Base-by-base conservation (phyloP, 1,284 basidiomycete genomes). In the Ceratobasidium sp. region DNA sequence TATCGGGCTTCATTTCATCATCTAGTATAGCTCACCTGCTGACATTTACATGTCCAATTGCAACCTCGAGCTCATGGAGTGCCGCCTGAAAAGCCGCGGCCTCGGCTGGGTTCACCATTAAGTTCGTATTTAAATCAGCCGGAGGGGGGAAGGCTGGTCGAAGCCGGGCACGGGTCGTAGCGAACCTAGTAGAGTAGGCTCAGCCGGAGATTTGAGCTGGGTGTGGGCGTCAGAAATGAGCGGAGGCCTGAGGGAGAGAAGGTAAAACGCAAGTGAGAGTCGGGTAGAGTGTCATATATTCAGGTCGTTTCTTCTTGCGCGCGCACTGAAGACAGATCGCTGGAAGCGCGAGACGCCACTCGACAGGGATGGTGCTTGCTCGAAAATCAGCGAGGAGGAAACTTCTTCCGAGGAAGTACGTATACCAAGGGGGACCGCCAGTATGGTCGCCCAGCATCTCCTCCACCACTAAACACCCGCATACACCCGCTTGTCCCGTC, bases 321-420 rank as follows among this genome's bases (percentile, higher is more conserved):
- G 40, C 28, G 56, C 42, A 73, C 28, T 51, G 60, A 73, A 76
- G 72, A 33, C 56, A 76, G 71, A 56, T 76, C 72, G n/a, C 44
- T 46, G 39, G 71, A 73, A 76, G 72, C 60, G 10, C 28, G n/a
- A 49, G 44, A 39, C 63, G 28, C 46, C n/a, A 49, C 49, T 68
- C 13, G 60, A 39, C 60, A 28, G 42, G 68, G 46, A 53, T 18
- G 15, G 18, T 42, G n/a, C 0, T 63, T 42, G 39, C 60, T 63
- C 23, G 46, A 49, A 76, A 46, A 42, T 56, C 33, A 42, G 61
- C 15, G 51, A 42, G 60, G 72, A 55, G 40, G 28, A 76, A 66
- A 33, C 28, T 76, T 76, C 46, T 76, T 20, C 72, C 72, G 64
- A 46, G 28, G 49, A n/a, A 39, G 49, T n/a, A 44, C 26, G 46